Percentiles rank a stretch among this genome's conserved stretches.
phyloP scores from a whole-genome alignment of 176 grass and related monocot species.

The Panicum miliaceum region DNA sequence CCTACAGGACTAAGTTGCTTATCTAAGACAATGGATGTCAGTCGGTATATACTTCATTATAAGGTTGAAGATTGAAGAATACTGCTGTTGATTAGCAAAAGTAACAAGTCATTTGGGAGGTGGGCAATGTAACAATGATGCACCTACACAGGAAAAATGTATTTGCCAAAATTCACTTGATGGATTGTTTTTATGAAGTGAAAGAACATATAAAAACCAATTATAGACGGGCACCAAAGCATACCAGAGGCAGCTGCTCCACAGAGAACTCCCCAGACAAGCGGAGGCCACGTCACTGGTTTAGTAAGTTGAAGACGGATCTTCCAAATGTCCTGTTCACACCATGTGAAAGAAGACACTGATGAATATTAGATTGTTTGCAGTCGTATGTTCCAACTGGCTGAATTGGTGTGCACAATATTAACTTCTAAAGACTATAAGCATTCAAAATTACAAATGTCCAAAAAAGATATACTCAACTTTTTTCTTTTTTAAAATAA shows the following conservation, averaged over 20 bases:
- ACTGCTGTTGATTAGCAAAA: constrained; percentile 25
- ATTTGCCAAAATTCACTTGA: neutral
- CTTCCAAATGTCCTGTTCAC: constrained; percentile 88
- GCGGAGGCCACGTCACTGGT: constrained; percentile 94
- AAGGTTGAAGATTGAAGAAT: neutral
- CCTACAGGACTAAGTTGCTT: neutral
- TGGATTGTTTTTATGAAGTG: constrained; percentile 13
- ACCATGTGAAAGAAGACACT: constrained; percentile 17
- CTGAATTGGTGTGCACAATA: neutral
- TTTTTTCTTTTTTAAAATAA: no score
- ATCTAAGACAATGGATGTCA: neutral
- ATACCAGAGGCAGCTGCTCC: constrained; percentile 96
- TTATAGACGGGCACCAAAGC: neutral
- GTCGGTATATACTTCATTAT: constrained; percentile 3
- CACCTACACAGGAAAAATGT: neutral
- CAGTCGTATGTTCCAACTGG: neutral
- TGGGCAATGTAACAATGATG: neutral
- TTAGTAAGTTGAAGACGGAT: constrained; percentile 98
- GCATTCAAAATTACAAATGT: neutral
- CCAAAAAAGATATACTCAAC: neutral
- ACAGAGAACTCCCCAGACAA: constrained; percentile 95
- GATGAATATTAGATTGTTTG: neutral
- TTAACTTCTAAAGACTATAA: constrained; percentile 4
- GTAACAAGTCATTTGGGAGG: constrained; percentile 9
- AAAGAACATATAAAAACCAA: constrained; percentile 8